A percentile compares a stretch with the other conserved stretches of the same genome.
phyloP scores from a whole-genome alignment of 768 basidiomycete genomes.

The Dictyophora rubrovolvata region DNA sequence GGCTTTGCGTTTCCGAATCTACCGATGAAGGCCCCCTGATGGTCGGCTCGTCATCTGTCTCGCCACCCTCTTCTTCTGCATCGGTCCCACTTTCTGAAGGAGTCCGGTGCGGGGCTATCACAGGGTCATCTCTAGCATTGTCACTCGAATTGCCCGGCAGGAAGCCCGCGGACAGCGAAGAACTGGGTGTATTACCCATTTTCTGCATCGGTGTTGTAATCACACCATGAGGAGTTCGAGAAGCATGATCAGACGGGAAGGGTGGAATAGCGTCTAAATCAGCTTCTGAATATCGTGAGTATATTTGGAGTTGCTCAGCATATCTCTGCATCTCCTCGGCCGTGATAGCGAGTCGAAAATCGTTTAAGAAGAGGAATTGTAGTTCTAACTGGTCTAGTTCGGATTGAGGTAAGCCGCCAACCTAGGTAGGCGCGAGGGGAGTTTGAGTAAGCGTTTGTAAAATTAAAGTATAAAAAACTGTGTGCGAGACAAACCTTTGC shows the following conservation, averaged over 20 bases:
- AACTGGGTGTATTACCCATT: constrained; percentile 12
- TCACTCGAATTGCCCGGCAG: constrained; percentile 15
- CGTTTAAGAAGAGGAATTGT: constrained; percentile 92
- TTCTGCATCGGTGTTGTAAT: constrained; percentile 7
- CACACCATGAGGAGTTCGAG: constrained; percentile 1
- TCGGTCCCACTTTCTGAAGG: constrained; percentile 35
- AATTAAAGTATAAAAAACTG: background rate
- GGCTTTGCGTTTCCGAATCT: constrained; percentile 26
- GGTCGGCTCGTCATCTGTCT: constrained; percentile 78
- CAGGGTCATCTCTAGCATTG: background rate
- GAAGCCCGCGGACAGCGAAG: constrained; percentile 18
- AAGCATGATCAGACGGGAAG: background rate
- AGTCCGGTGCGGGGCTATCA: constrained; percentile 25
- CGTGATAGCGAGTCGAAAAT: constrained; percentile 84
- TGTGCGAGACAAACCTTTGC: constrained; percentile 65
- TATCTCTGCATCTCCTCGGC: constrained; percentile 91
- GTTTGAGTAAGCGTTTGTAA: background rate
- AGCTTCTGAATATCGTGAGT: constrained; percentile 2
- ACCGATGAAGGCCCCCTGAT: constrained; percentile 40
- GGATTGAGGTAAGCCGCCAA: constrained; percentile 86
- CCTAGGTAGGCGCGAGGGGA: constrained; percentile 35
- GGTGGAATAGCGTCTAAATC: background rate
- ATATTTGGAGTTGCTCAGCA: constrained; percentile 75
- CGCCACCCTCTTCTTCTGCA: constrained; percentile 37
- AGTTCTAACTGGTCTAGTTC: constrained; percentile 96